Conservation (phyloP, 495 filamentous ascomycete species). For the Pseudevernia furfuracea region DNA sequence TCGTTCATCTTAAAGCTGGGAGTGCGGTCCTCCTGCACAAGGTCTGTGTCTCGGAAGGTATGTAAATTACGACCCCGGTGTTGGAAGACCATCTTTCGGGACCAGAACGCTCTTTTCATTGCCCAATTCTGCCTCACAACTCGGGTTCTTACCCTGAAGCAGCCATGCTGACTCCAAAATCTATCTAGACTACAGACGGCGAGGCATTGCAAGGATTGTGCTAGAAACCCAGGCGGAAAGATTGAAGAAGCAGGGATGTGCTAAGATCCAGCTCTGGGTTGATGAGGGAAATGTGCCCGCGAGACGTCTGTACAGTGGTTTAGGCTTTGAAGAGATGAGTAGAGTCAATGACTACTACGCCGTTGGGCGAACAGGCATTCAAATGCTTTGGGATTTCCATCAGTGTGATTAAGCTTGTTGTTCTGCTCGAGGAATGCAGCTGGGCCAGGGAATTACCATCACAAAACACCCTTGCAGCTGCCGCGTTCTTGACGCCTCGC, state of each 20-base stretch:
- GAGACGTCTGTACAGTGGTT: slow-evolving; percentile 41
- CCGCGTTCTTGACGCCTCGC: slow-evolving; percentile 5
- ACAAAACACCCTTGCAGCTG: slow-evolving; percentile 16
- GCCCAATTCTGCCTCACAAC: too few relatives aligned
- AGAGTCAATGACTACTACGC: slow-evolving; percentile 51
- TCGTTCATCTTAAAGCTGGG: slow-evolving; percentile 41
- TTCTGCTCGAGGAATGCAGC: slow-evolving; percentile 12
- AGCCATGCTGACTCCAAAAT: too few relatives aligned
- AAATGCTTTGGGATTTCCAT: slow-evolving; percentile 43
- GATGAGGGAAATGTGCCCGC: slow-evolving; percentile 47
- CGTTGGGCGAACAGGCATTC: slow-evolving; percentile 47
- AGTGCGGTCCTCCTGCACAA: slow-evolving; percentile 50
- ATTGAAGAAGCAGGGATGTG: slow-evolving; percentile 46
- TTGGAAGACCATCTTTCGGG: too few relatives aligned
- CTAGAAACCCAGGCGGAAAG: slow-evolving; percentile 41
- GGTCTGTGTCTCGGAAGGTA: slow-evolving; percentile 46
- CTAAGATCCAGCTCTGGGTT: slow-evolving; percentile 53
- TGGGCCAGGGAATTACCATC: not conserved
- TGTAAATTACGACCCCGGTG: too few relatives aligned
- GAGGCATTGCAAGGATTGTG: slow-evolving; percentile 47
- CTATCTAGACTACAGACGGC: slow-evolving; percentile 44
- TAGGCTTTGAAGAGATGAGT: slow-evolving; percentile 47
- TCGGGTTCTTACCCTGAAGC: too few relatives aligned
- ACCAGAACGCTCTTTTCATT: too few relatives aligned
- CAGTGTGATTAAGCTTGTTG: slow-evolving; percentile 13